Evolutionary conservation across 257 asterid genomes (phyloP), one percentile per base, ranked within the genome.

Genomic region (Jacaranda copaia): DNA sequence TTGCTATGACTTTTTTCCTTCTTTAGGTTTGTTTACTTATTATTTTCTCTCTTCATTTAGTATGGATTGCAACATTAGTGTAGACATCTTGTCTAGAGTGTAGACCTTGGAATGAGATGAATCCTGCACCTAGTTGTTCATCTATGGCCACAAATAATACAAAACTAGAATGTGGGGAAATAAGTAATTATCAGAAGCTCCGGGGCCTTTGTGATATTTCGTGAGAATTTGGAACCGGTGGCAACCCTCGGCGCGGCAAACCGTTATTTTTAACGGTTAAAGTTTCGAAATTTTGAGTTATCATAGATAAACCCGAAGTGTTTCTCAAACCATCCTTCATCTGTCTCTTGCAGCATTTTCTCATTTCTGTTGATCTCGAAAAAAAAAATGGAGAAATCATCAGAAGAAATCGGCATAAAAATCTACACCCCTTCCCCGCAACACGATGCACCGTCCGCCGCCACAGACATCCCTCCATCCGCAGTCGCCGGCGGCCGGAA

Each of bases 391-490:
- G 92, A 84, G 69, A 78, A 83, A 75, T 69, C 86, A 48, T 55
- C 77, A 12, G 88, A 83, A 18, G 80, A 76, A 77, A 68, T 86
- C 52, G 97, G 96, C 71, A 86, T 93, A 52, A 86, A 91, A 83
- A 85, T 91, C 78, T 93, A 93, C 83, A 86, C 80, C 51, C 19
- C 93, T 13, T 75, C 92, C 13, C 86, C 91, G 0, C 85, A 70
- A 20, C 74, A 19, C 9, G 84, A 88, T 59, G 81, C 88, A 1
- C 83, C 49, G 4, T 51, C 67, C 8, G 65, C 83, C 38, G 12
- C 68, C 60, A n/a, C 72, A 3, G 82, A 40, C 36, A 4, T 11
- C 8, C 85, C 84, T 8, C 87, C 82, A 0, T 67, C 77, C 58
- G 1, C 55, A 40, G 46, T 40, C 18, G 88, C 40, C 48, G 60